Conservation (phyloP, 176 grass and related monocot species). For the Calamus simplicifolius region DNA sequence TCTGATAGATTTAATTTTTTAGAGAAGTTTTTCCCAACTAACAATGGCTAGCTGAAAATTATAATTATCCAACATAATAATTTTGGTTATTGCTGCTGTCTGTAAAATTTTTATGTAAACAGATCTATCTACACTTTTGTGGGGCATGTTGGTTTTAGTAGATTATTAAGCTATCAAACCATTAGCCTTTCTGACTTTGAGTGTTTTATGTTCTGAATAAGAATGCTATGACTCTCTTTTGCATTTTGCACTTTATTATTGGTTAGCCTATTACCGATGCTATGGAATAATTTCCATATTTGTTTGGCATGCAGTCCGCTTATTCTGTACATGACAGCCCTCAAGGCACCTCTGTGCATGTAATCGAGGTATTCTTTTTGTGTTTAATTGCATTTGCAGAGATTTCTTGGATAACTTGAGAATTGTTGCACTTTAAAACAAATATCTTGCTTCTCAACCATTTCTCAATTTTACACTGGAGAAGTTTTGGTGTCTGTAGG, state of each 20-base stretch:
- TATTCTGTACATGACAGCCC: constrained; percentile 2
- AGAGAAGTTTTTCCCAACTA: too few relatives aligned
- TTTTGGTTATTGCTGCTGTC: too few relatives aligned
- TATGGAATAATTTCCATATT: background rate
- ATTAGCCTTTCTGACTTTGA: too few relatives aligned
- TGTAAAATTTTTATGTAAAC: too few relatives aligned
- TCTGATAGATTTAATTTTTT: too few relatives aligned
- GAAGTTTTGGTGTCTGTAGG: too few relatives aligned
- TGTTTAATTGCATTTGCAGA: background rate
- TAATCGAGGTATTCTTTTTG: constrained; percentile 38
- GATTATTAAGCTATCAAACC: too few relatives aligned
- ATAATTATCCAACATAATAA: too few relatives aligned
- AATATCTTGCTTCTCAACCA: background rate
- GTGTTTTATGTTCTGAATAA: background rate
- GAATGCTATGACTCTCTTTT: background rate
- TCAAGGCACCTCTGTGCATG: background rate
- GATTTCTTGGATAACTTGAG: background rate
- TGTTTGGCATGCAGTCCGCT: background rate
- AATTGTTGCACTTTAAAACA: constrained; percentile 6
- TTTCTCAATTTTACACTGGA: constrained; percentile 2
- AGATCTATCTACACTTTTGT: too few relatives aligned
- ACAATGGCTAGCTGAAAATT: too few relatives aligned
- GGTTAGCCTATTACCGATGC: background rate
- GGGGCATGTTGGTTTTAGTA: too few relatives aligned
- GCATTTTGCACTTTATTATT: too few relatives aligned